A percentile compares a stretch with the other conserved stretches of the same genome.
Evolutionary conservation across 2,329 filamentous ascomycete species (phyloP).

Genomic region (Hirsutella thompsonii): DNA sequence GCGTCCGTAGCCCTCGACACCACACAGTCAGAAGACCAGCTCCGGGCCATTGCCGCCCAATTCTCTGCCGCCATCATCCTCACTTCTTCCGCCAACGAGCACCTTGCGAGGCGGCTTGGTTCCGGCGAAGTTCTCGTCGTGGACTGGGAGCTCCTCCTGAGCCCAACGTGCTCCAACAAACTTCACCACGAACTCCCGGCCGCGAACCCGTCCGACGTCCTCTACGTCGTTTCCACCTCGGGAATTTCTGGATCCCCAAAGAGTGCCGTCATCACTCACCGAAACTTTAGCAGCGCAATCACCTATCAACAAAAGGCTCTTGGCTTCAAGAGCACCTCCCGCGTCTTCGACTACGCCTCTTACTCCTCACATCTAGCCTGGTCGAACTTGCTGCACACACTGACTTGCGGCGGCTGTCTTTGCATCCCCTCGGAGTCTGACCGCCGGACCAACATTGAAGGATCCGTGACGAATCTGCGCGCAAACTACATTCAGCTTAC

Average conservation of each 20-base stretch:
- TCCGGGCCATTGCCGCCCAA: constrained; percentile 7
- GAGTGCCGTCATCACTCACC: constrained; percentile 26
- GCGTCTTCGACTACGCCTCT: constrained; percentile 5
- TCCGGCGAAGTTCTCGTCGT: constrained; percentile 1
- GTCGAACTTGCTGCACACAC: not conserved
- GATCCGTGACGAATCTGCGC: not conserved
- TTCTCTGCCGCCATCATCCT: constrained; percentile 9
- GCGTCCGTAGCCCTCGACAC: constrained; percentile 14
- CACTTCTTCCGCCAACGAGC: constrained; percentile 5
- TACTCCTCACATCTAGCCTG: constrained; percentile 1
- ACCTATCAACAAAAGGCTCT: constrained; percentile 4
- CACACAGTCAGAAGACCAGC: constrained; percentile 7
- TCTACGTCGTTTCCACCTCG: constrained; percentile 37
- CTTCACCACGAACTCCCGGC: constrained; percentile 1
- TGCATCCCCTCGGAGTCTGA: constrained; percentile 2
- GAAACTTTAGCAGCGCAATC: constrained; percentile 6
- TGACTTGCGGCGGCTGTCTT: constrained; percentile 2
- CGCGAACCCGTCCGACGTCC: constrained; percentile 4
- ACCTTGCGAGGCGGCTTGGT: constrained; percentile 3
- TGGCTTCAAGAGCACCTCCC: constrained; percentile 2
- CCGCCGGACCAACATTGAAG: constrained; percentile 1
- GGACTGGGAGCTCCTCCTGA: not conserved
- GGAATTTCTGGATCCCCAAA: constrained; percentile 34
- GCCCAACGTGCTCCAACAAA: not conserved
- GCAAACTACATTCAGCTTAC: constrained; percentile 1